These are phyloP conservation scores for Chytridiales sp. DNA, from an alignment of 371 early-diverging fungal species.

Conservation along the genomic window DNA sequence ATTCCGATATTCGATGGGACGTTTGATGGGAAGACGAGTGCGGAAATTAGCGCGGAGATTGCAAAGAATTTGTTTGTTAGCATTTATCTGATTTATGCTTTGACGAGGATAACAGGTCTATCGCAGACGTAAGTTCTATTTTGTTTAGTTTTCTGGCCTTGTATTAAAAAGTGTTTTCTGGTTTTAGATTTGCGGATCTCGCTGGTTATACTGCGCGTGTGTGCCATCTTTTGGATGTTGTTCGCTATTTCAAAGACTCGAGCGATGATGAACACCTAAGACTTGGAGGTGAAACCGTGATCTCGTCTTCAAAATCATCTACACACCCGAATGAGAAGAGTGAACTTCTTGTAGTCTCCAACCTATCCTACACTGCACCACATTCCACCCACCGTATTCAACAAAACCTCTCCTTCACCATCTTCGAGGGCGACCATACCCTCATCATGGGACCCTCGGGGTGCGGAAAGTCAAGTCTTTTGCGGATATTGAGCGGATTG, in stretches of 20 bases:
- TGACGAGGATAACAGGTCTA: conserved; percentile 26
- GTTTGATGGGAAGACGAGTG: conserved; percentile 62
- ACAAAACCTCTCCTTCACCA: conserved; percentile 13
- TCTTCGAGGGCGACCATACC: conserved; percentile 16
- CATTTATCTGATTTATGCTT: conserved; percentile 40
- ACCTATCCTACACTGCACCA: conserved; percentile 14
- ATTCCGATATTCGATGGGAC: conserved; percentile 78
- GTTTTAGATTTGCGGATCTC: conserved; percentile 59
- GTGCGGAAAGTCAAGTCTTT: conserved; percentile 73
- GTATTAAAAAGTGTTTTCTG: not conserved
- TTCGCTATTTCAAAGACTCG: conserved; percentile 38
- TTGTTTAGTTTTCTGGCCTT: not conserved
- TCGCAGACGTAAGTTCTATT: conserved; percentile 20
- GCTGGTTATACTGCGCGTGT: conserved; percentile 87
- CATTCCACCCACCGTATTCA: conserved; percentile 1
- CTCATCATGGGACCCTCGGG: conserved; percentile 77
- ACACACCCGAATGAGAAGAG: not conserved
- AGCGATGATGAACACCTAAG: conserved; percentile 10
- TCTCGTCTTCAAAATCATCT: not conserved
- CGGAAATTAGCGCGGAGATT: conserved; percentile 73
- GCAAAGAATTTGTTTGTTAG: conserved; percentile 35
- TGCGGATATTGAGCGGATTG: conserved; percentile 72
- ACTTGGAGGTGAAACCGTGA: not conserved
- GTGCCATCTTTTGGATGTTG: conserved; percentile 72
- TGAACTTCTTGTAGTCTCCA: not conserved